phyloP scores from a whole-genome alignment of 805 yeast genomes.

The Spathaspora sp. region DNA sequence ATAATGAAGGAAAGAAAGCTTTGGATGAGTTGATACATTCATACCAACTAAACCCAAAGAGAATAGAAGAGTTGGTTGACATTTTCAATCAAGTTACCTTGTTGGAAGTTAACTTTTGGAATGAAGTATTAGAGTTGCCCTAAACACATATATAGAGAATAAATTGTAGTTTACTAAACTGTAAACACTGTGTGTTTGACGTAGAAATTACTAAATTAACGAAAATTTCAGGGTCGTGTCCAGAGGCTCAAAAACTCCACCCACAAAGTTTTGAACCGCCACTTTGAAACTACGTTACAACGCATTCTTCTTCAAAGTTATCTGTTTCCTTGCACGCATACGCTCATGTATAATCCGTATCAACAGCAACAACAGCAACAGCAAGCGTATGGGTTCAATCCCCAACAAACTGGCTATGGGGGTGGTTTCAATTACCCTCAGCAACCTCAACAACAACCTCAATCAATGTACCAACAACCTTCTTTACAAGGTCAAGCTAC shows the following conservation, averaged over 20 bases:
- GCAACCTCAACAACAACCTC: constrained; percentile 17
- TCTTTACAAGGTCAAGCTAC: constrained; percentile 26
- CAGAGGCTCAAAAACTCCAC: neutral
- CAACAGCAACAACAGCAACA: constrained; percentile 25
- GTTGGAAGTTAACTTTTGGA: constrained; percentile 71
- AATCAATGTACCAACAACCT: constrained; percentile 39
- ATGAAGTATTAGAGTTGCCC: constrained; percentile 29
- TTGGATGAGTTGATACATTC: constrained; percentile 42
- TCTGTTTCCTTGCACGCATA: neutral
- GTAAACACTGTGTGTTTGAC: neutral
- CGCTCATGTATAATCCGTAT: constrained; percentile 37
- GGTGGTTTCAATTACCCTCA: constrained; percentile 18
- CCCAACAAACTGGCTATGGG: constrained; percentile 16
- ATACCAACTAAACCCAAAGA: constrained; percentile 33
- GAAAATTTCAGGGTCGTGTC: neutral
- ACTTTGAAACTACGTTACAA: neutral
- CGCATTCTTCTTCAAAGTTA: neutral
- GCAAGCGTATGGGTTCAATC: constrained; percentile 14
- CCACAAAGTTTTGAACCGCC: neutral
- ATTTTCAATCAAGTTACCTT: constrained; percentile 58
- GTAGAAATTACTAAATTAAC: neutral
- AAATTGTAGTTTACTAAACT: neutral
- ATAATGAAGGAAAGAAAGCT: constrained; percentile 45
- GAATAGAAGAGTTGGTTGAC: constrained; percentile 48
- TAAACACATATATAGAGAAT: no score